Percentiles rank a stretch among this genome's conserved stretches.
Evolutionary conservation across 163 green algal species (phyloP).

Genomic region (Scenedesmus sp.): DNA sequence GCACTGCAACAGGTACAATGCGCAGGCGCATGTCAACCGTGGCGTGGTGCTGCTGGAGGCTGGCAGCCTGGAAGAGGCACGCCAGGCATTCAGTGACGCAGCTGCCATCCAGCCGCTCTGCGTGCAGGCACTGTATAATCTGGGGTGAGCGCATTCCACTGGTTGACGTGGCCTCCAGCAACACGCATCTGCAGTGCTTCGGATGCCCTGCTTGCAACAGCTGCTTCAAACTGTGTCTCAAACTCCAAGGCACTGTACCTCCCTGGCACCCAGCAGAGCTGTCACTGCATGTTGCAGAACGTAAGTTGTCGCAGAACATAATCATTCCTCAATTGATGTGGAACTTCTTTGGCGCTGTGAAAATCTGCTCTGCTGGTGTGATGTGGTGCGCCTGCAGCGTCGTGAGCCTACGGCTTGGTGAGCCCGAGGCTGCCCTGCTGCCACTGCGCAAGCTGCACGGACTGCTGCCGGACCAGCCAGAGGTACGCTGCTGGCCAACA

Average conservation of each 20-base stretch:
- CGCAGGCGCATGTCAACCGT: slow-evolving; percentile 55
- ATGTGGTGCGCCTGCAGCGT: slow-evolving; percentile 38
- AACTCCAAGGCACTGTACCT: too few species aligned
- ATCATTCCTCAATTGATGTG: not conserved
- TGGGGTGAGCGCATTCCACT: slow-evolving; percentile 60
- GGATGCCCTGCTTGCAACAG: not conserved
- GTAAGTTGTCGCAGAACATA: too few species aligned
- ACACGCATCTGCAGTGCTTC: not conserved
- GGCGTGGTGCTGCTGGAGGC: slow-evolving; percentile 64
- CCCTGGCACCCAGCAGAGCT: too few species aligned
- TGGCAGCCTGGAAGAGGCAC: slow-evolving; percentile 67
- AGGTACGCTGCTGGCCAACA: slow-evolving; percentile 66
- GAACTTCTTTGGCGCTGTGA: not conserved
- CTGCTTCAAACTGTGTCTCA: too few species aligned
- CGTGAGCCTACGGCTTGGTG: slow-evolving; percentile 61
- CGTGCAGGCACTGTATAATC: slow-evolving; percentile 91
- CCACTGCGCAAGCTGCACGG: slow-evolving; percentile 83
- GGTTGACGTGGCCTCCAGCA: not conserved
- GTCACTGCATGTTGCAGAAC: not conserved
- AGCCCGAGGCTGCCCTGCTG: slow-evolving; percentile 71
- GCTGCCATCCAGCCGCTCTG: slow-evolving; percentile 85
- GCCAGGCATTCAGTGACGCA: slow-evolving; percentile 80
- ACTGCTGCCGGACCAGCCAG: slow-evolving; percentile 80
- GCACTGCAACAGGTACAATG: slow-evolving; percentile 47
- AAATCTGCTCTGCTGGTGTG: not conserved